Base-by-base conservation (phyloP, 371 early-diverging fungal species). In the Circinella minor region DNA sequence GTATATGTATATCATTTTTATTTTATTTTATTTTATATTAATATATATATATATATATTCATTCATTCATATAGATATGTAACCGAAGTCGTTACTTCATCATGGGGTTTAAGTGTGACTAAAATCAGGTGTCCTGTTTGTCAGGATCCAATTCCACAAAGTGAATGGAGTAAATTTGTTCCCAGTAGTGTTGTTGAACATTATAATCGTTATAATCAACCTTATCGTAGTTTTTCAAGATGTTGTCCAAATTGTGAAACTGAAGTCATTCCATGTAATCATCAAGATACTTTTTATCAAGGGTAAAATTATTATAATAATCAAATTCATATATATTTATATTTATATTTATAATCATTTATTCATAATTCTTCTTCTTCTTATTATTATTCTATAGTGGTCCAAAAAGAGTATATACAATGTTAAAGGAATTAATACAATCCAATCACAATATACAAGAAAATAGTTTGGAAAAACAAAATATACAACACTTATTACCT, bases 91-190 rank as follows among this genome's bases (percentile, higher is more conserved):
- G 91, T 90, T 48, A 82, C 82, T 55, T 86, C 88, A 65, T 89
- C 89, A 55, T 91, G 91, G 91, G 91, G 91, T 11, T 77, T 91
- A 18, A 79, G 80, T 69, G 82, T 89, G 36, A 89, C 90, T 20
- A 86, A 85, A 69, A 86, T 91, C 72, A 86, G 72, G 55, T 83
- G 81, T 60, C 81, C 81, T 6, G 91, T 91, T 15, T 91, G 91
- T 60, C 86, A 86, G 63, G 81, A 85, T 17, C 68, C 71, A 39
- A 80, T 91, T 20, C 78, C 87, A 54, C 83, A 84, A 62, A 62
- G 81, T 15, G 91, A 91, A 77, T 91, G 91, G 91, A 82, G 84
- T 66, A 82, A 83, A 67, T 80, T 70, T 61, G 82, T 83, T 10
- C 77, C 81, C n/a, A 59, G 34, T 18, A 65, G 69, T 8, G 72